Evolutionary conservation across 2,329 filamentous ascomycete species (phyloP).

Genomic region (Rutstroemia sydowiana): DNA sequence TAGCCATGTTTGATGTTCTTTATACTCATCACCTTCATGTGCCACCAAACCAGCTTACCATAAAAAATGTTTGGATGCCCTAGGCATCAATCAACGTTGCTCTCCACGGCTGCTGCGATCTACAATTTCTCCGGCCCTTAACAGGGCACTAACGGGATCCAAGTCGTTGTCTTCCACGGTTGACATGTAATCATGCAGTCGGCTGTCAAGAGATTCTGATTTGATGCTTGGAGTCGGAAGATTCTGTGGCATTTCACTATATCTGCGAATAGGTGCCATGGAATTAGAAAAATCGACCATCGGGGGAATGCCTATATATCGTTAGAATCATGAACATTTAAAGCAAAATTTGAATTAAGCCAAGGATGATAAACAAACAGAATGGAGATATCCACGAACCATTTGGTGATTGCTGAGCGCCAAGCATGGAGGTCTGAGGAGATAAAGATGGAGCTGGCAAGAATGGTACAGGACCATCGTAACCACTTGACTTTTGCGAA

Average conservation of each 20-base stretch:
- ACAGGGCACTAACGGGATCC: conserved; percentile 52
- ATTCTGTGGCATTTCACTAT: conserved; percentile 7
- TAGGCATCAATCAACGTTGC: background rate
- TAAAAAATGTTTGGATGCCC: background rate
- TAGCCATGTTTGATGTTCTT: background rate
- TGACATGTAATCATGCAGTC: conserved; percentile 19
- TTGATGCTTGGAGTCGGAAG: conserved; percentile 4
- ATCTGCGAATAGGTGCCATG: conserved; percentile 23
- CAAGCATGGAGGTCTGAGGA: conserved; percentile 18
- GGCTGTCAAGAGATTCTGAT: conserved; percentile 14
- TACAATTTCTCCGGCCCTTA: conserved; percentile 53
- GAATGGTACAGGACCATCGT: conserved; percentile 26
- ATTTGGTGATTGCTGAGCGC: conserved; percentile 23
- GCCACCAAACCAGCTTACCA: background rate
- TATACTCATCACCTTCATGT: too few relatives aligned
- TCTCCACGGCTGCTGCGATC: conserved; percentile 32
- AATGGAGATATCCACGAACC: conserved; percentile 15
- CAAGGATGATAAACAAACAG: background rate
- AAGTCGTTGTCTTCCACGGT: conserved; percentile 32
- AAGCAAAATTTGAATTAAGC: background rate
- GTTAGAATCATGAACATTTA: conserved; percentile 7
- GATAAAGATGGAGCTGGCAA: conserved; percentile 25
- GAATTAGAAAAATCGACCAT: conserved; percentile 18
- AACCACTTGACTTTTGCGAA: conserved; percentile 21
- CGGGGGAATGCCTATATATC: conserved; percentile 14